Percentiles rank a stretch among this genome's conserved stretches.
These are phyloP conservation scores for Triangularia setosa DNA, from an alignment of 2,329 filamentous ascomycete species.

Conservation along the genomic window DNA sequence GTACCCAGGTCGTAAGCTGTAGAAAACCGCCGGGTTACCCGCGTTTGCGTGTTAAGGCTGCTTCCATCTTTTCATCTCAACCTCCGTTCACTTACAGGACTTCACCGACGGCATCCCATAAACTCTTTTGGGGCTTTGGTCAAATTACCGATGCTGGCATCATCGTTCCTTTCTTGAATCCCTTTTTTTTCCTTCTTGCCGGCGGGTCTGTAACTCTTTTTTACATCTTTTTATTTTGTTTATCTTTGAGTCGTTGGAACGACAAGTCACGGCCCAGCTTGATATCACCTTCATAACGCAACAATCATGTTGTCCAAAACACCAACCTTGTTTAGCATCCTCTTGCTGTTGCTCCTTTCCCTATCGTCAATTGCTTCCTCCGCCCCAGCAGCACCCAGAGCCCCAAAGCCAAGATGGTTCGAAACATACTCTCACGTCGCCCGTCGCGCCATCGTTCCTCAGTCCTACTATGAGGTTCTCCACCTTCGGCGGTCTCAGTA, in stretches of 20 bases:
- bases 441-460: conserved; percentile 35
- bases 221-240: neutral
- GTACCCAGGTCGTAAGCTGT: neutral
- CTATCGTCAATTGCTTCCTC: conserved; percentile 32
- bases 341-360: conserved; percentile 4
- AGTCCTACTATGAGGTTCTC: conserved; percentile 44
- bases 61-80: neutral
- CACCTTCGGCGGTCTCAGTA: conserved; percentile 35
- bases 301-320: conserved; percentile 31
- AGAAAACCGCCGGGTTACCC: neutral
- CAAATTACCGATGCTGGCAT: neutral
- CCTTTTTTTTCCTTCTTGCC: neutral
- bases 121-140: neutral
- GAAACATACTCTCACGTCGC: conserved; percentile 28
- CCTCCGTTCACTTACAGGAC: neutral
- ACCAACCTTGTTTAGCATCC: conserved; percentile 26
- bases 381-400: conserved; percentile 27
- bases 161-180: neutral
- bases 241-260: too few relatives aligned
- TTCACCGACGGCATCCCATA: neutral
- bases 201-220: neutral
- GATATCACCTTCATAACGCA: too few relatives aligned
- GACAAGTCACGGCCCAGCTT: too few relatives aligned
- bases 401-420: conserved; percentile 12
- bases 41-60: neutral